These are phyloP conservation scores for Collybia nuda DNA, from an alignment of 768 basidiomycete species.

Conservation along the genomic window DNA sequence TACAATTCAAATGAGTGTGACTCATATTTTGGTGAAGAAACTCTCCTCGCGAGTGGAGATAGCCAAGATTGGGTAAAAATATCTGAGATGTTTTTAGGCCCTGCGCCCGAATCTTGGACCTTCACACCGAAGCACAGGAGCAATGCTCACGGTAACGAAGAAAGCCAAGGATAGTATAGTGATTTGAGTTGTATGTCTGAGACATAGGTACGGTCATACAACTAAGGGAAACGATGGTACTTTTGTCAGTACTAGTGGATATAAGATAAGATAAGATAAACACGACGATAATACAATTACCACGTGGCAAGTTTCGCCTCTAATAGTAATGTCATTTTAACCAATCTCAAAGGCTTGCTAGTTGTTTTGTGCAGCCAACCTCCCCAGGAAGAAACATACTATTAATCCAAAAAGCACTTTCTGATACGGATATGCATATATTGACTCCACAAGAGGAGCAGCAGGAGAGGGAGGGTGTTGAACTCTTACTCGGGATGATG, in stretches of 20 bases:
- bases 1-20: background rate
- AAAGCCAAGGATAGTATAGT: constrained; percentile 37
- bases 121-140: constrained; percentile 96
- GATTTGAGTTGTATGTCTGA: background rate
- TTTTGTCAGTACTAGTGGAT: no score
- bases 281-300: no score
- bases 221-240: no score
- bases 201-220: no score
- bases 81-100: constrained; percentile 93
- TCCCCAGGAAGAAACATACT: no score
- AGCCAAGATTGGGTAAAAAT: constrained; percentile 91
- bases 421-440: background rate
- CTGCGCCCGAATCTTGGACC: constrained; percentile 76
- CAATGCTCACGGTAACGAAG: constrained; percentile 76
- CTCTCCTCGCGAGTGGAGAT: constrained; percentile 75
- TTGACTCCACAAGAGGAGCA: constrained; percentile 25
- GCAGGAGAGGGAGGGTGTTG: constrained; percentile 29
- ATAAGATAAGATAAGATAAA: no score
- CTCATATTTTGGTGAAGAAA: constrained; percentile 50
- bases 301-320: no score
- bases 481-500: constrained; percentile 32
- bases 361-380: no score
- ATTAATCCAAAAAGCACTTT: no score
- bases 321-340: no score
- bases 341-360: no score